phyloP scores from a whole-genome alignment of 2,329 filamentous ascomycete genomes.

The Aspergillus tubingensis region DNA sequence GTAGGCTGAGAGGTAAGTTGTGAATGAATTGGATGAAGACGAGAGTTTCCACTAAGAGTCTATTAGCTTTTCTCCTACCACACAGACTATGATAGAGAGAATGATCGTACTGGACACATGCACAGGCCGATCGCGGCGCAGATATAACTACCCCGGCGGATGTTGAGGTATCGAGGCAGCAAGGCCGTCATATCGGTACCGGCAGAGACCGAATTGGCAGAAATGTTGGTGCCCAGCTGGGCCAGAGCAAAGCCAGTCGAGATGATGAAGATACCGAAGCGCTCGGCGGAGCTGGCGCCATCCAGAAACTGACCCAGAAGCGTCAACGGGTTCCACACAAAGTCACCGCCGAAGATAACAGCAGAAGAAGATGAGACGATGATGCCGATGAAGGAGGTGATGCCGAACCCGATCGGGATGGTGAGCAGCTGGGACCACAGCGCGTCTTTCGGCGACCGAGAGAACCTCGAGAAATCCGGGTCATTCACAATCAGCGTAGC shows the following conservation, averaged over 20 bases:
- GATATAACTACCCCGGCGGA: conserved; percentile 83
- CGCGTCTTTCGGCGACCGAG: conserved; percentile 71
- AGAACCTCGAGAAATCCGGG: conserved; percentile 84
- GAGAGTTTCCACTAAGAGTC: conserved; percentile 64
- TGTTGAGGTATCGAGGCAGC: conserved; percentile 77
- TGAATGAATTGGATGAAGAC: conserved; percentile 75
- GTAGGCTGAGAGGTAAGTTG: conserved; percentile 87
- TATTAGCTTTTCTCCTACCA: conserved; percentile 14
- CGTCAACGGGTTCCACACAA: conserved; percentile 73
- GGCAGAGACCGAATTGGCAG: conserved; percentile 81
- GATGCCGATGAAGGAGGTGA: conserved; percentile 85
- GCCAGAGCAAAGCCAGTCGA: conserved; percentile 71
- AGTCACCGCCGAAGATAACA: conserved; percentile 62
- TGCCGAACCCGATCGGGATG: conserved; percentile 69
- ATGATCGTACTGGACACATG: conserved; percentile 69
- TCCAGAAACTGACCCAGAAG: conserved; percentile 68
- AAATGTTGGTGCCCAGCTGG: conserved; percentile 83
- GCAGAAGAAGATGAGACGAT: conserved; percentile 69
- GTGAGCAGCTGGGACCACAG: conserved; percentile 78
- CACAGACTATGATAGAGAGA: neutral
- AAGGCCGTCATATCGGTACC: conserved; percentile 82
- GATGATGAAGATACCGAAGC: conserved; percentile 76
- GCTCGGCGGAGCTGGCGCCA: conserved; percentile 66
- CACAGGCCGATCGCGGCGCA: conserved; percentile 77
- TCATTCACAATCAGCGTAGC: conserved; percentile 79